These are phyloP conservation scores for Cryptococcus wingfieldii DNA, from an alignment of 1,284 basidiomycete species.

Conservation along the genomic window DNA sequence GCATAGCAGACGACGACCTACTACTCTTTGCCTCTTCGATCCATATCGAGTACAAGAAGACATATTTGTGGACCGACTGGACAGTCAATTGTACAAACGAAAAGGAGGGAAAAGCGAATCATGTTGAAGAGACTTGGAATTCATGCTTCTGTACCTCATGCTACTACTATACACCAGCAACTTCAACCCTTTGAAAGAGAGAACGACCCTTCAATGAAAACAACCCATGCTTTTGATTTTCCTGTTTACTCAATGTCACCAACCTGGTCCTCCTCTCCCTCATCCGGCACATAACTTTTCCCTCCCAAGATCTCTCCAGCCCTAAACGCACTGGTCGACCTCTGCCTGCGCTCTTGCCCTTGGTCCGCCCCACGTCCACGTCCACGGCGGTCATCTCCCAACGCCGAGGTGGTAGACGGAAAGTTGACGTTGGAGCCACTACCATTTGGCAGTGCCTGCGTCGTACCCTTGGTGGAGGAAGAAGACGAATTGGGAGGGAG, in stretches of 20 bases:
- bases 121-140: too few species aligned
- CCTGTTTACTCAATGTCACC: neutral
- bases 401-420: conserved; percentile 1
- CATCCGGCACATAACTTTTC: conserved; percentile 14
- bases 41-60: too few species aligned
- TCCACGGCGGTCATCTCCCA: conserved; percentile 1
- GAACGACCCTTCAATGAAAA: too few species aligned
- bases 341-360: conserved; percentile 6
- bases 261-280: conserved; percentile 8
- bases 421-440: neutral
- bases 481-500: neutral
- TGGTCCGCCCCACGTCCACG: conserved; percentile 8
- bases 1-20: too few species aligned
- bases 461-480: neutral
- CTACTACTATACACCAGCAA: too few species aligned
- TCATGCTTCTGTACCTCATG: too few species aligned
- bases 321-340: conserved; percentile 8
- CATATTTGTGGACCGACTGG: too few species aligned
- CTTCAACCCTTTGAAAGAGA: too few species aligned
- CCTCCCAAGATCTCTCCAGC: conserved; percentile 7
- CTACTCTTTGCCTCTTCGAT: too few species aligned
- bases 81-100: too few species aligned
- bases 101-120: too few species aligned
- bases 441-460: neutral
- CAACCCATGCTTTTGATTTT: neutral